Base-by-base conservation (phyloP, 805 yeast genomes). In the Metschnikowia baotianmanensis region DNA sequence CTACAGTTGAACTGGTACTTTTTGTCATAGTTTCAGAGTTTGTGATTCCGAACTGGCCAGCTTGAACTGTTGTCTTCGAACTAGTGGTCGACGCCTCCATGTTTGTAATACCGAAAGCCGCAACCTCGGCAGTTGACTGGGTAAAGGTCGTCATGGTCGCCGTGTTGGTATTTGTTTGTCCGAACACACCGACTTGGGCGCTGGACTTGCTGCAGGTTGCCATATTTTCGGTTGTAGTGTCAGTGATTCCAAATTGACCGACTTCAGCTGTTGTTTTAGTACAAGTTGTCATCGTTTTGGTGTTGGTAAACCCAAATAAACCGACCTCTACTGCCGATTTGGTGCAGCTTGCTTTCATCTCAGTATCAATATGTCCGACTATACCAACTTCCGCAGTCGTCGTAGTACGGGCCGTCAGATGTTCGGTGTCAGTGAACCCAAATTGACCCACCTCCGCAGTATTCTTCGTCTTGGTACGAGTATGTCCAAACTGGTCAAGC, bases 401-500 rank as follows among this genome's bases (percentile, higher is more conserved):
- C 12, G 31, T 13, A 16, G 31, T 28, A 26, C 7, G 13, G 10
- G 19, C 16, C 3, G 34, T 18, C 5, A 10, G 24, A 12, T 16
- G 11, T 13, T 18, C 22, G 21, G 38, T 35, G 24, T 27, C 31
- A 10, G 38, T 35, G 22, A 35, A 27, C 7, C 32, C 38, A 27
- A 35, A 35, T 26, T 35, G 38, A 15, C 32, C 38, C 6, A 35
- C 20, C 12, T 35, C 30, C 7, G 21, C 12, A 1, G 23, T 34
- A 5, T 18, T 7, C 9, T 9, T 32, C 8, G 26, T 20, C 4
- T 17, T 2, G 11, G 33, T 11, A 1, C 19, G 8, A 5, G 39
- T 36, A 29, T 18, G 17, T 8, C 29, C 39, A 18, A 36, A 36
- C 27, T 36, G 39, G 22, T 29, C 34, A 17, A 22, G n/a, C 9